Base-by-base conservation (phyloP, 192 early-diverging fungal genomes). In the Gryganskiella cystojenkinii region DNA sequence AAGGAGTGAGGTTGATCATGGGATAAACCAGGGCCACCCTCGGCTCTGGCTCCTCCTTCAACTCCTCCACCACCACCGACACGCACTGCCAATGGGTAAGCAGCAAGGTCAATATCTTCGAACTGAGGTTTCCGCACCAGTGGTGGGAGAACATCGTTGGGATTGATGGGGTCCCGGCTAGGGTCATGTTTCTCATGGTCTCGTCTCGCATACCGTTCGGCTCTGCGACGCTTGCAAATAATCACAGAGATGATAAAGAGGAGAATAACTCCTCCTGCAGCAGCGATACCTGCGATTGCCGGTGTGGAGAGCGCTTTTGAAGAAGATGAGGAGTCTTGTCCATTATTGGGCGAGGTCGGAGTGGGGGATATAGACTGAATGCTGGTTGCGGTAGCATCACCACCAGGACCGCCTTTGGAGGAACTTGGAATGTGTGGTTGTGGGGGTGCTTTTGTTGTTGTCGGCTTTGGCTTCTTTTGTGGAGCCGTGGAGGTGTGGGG, bases 201-300 rank as follows among this genome's bases (percentile, higher is more conserved):
- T 7, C 61, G 59, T 27, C 62, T 60, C 1, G 65, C 59, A 27
- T 78, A 78, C 10, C 17, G 37, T 24, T 34, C 37, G 9, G 47
- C 40, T 19, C 74, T 58, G 3, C 61, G 46, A 25, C 52, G 61
- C 56, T 60, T 78, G 56, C 74, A 78, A 28, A 68, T 13, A 25
- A 78, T 3, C 42, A 64, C 42, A 8, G 74, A 68, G 24, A 78
- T 46, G 11, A 69, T 15, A 54, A 78, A 64, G 49, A 78, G 50
- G 27, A 78, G 25, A 34, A 78, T 34, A 14, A 78, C 19, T 2
- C 55, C 74, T 9, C 60, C 74, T 3, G 61, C 74, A 31, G 74
- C 65, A 24, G 59, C 74, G 43, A 78, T 78, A n/a, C 74, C 74
- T 3, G 61, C 61, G 42, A 69, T 78, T 20, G 74, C 74, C 20